These are phyloP conservation scores for Domatiomyces globalis DNA, from an alignment of 2,329 filamentous ascomycete species.

Conservation along the genomic window DNA sequence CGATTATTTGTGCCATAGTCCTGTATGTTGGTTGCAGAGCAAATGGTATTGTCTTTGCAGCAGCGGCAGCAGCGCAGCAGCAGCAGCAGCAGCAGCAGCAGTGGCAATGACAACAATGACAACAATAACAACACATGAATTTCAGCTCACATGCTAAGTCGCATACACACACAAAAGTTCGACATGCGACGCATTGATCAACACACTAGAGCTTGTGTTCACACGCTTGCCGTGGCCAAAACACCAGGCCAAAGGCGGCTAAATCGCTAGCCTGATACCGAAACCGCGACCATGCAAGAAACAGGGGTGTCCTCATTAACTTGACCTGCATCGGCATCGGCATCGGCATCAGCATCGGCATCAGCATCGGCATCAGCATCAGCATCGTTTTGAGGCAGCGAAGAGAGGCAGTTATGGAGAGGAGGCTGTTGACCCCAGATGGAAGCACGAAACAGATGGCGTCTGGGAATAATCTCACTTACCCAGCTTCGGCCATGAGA, in stretches of 20 bases:
- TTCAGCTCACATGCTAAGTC: neutral
- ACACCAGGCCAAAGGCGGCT: neutral
- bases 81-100: no score
- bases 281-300: neutral
- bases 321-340: no score
- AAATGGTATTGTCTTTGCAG: neutral
- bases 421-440: no score
- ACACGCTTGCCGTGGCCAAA: neutral
- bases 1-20: conserved; percentile 18
- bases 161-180: neutral
- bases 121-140: neutral
- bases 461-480: no score
- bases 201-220: neutral
- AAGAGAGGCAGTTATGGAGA: no score
- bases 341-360: no score
- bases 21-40: neutral
- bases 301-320: neutral
- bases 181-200: neutral
- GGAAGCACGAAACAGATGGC: no score
- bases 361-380: no score
- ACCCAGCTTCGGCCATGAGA: no score
- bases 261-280: neutral
- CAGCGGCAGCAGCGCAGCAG: neutral
- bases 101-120: no score
- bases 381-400: no score